Evolutionary conservation across 148 eudicot species (phyloP).

Genomic region (Rhododendron henanense): DNA sequence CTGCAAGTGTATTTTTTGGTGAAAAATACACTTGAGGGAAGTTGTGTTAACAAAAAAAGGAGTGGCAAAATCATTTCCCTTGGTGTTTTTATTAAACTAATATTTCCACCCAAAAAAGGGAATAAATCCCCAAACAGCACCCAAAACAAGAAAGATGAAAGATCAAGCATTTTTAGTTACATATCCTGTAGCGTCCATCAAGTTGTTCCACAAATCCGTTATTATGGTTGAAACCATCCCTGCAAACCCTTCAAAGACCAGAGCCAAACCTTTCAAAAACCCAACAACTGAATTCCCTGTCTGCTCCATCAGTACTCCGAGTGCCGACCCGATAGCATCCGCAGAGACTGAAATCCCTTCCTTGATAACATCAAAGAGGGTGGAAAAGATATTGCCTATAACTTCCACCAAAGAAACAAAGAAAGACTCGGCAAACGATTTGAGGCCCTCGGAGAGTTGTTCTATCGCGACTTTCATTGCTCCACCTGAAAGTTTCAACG

Average conservation of each 20-base stretch:
- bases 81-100: too few species aligned
- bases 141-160: not conserved
- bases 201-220: conserved; percentile 35
- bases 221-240: conserved; percentile 38
- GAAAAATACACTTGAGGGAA: too few species aligned
- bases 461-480: not conserved
- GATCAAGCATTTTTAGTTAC: conserved; percentile 39
- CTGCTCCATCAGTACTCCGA: conserved; percentile 31
- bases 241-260: conserved; percentile 26
- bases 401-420: conserved; percentile 9
- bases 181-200: conserved; percentile 33
- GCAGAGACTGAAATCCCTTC: conserved; percentile 32
- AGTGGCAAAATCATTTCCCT: too few species aligned
- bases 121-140: not conserved
- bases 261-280: conserved; percentile 21
- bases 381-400: conserved; percentile 10
- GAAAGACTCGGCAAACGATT: conserved; percentile 32
- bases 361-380: conserved; percentile 28
- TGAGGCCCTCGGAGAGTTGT: not conserved
- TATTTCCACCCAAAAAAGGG: not conserved
- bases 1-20: too few species aligned
- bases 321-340: conserved; percentile 19
- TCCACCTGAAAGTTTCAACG: conserved; percentile 24
- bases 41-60: too few species aligned
- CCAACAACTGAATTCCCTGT: conserved; percentile 27